Conservation (phyloP, 495 filamentous ascomycete genomes). For the Penicillium coprophilum region DNA sequence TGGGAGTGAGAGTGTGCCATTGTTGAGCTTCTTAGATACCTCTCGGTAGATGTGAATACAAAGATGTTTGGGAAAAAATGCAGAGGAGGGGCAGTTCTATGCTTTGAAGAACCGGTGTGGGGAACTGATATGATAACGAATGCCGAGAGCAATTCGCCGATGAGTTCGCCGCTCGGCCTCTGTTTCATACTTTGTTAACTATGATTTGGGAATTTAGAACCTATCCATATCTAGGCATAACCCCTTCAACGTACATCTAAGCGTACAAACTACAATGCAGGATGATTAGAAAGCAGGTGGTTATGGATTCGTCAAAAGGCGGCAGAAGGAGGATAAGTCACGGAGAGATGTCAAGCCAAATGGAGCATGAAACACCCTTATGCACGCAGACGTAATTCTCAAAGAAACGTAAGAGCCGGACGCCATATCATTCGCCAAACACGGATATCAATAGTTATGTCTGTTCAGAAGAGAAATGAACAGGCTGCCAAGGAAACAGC, state of each 20-base stretch:
- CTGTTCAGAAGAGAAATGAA: slow-evolving; percentile 15
- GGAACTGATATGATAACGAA: slow-evolving; percentile 25
- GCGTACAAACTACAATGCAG: slow-evolving; percentile 7
- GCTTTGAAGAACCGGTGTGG: slow-evolving; percentile 15
- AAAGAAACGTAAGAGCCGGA: slow-evolving; percentile 30
- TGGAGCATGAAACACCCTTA: slow-evolving; percentile 20
- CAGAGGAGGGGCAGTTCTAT: slow-evolving; percentile 24
- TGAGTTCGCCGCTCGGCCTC: slow-evolving; percentile 22
- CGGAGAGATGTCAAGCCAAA: slow-evolving; percentile 23
- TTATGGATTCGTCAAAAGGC: slow-evolving; percentile 33
- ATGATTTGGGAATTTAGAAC: too few relatives aligned
- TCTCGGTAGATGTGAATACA: neutral
- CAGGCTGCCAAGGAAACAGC: slow-evolving; percentile 19
- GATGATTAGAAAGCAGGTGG: slow-evolving; percentile 14
- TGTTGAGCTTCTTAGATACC: neutral
- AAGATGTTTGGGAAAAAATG: slow-evolving; percentile 5
- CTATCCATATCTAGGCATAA: neutral
- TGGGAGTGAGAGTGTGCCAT: slow-evolving; percentile 60
- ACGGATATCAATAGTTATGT: slow-evolving; percentile 44
- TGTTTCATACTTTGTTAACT: neutral
- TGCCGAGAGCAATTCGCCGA: slow-evolving; percentile 24
- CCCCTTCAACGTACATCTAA: neutral
- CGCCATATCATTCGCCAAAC: slow-evolving; percentile 44
- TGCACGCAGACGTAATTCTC: slow-evolving; percentile 29
- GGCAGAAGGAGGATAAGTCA: slow-evolving; percentile 25